Percentiles rank a stretch among this genome's conserved stretches.
Conservation (phyloP, 306 rosid genomes). For the Begonia loranthoides region DNA sequence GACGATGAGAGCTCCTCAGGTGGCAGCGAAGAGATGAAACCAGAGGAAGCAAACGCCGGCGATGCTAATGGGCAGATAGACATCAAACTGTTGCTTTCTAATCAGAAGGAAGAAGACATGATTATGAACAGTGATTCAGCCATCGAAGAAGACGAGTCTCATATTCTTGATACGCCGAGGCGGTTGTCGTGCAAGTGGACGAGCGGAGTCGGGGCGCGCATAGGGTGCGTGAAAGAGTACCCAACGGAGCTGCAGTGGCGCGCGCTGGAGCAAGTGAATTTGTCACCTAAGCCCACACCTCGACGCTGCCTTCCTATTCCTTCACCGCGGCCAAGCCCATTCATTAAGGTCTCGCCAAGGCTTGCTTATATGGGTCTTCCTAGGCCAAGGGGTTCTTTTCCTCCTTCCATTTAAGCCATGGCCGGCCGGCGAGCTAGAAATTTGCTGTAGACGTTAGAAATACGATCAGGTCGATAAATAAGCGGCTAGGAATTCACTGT, state of each 20-base stretch:
- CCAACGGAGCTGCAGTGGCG: conserved; percentile 22
- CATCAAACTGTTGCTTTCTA: not conserved
- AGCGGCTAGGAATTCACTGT: too few species aligned
- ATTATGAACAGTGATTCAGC: not conserved
- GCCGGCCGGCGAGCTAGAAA: not conserved
- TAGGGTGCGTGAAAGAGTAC: conserved; percentile 38
- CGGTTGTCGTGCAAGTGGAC: conserved; percentile 37
- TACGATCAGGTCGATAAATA: too few species aligned
- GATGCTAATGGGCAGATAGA: not conserved
- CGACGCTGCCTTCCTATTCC: conserved; percentile 21
- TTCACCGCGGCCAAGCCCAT: conserved; percentile 37
- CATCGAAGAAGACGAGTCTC: conserved; percentile 3
- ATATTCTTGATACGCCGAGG: conserved; percentile 13
- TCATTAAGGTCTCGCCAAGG: conserved; percentile 35
- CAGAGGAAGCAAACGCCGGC: conserved; percentile 3
- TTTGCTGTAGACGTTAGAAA: too few species aligned
- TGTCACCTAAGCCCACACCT: conserved; percentile 19
- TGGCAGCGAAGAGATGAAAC: not conserved
- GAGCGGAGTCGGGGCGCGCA: conserved; percentile 32
- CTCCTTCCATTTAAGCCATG: not conserved
- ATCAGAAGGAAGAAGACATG: conserved; percentile 3
- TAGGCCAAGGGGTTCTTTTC: conserved; percentile 19
- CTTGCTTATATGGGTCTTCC: conserved; percentile 37
- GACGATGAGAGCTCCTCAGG: conserved; percentile 19
- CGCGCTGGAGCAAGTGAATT: conserved; percentile 35